phyloP scores from a whole-genome alignment of 1,284 basidiomycete species.

The Ganoderma lucidum region DNA sequence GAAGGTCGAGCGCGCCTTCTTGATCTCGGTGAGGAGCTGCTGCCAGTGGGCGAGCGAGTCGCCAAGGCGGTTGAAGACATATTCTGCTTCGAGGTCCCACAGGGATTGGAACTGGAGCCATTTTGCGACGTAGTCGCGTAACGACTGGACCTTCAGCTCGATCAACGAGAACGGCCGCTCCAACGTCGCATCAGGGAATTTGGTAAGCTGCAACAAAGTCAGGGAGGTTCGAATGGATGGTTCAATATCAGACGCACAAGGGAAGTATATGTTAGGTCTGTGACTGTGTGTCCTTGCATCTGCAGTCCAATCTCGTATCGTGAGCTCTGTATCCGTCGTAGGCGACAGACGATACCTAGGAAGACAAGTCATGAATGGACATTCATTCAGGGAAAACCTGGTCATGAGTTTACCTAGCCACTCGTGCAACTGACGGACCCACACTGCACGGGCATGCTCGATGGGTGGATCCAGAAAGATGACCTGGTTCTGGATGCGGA shows the following conservation, averaged over 20 bases:
- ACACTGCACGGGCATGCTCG: slow-evolving; percentile 90
- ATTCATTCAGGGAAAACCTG: neutral
- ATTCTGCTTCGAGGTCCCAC: slow-evolving; percentile 98
- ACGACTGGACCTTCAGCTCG: slow-evolving; percentile 87
- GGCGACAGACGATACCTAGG: slow-evolving; percentile 85
- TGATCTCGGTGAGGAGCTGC: slow-evolving; percentile 94
- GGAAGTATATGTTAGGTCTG: slow-evolving; percentile 84
- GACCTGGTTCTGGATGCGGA: slow-evolving; percentile 97
- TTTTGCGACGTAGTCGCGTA: slow-evolving; percentile 92
- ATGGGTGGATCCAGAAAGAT: slow-evolving; percentile 99
- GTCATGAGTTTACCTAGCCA: slow-evolving; percentile 71
- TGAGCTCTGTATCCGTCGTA: slow-evolving; percentile 91
- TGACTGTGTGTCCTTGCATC: slow-evolving; percentile 70
- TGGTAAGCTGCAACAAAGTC: slow-evolving; percentile 66
- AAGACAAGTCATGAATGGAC: neutral
- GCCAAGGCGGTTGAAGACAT: slow-evolving; percentile 93
- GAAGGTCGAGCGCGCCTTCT: slow-evolving; percentile 94
- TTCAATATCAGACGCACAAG: slow-evolving; percentile 58
- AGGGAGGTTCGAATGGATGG: neutral
- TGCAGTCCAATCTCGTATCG: slow-evolving; percentile 96
- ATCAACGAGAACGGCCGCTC: slow-evolving; percentile 88
- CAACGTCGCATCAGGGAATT: slow-evolving; percentile 78
- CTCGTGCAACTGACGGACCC: slow-evolving; percentile 92
- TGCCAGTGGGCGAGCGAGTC: slow-evolving; percentile 95
- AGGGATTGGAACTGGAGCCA: slow-evolving; percentile 99